Evolutionary conservation across 2,329 filamentous ascomycete genomes (phyloP).

Genomic region (Diaporthe ilicicola): DNA sequence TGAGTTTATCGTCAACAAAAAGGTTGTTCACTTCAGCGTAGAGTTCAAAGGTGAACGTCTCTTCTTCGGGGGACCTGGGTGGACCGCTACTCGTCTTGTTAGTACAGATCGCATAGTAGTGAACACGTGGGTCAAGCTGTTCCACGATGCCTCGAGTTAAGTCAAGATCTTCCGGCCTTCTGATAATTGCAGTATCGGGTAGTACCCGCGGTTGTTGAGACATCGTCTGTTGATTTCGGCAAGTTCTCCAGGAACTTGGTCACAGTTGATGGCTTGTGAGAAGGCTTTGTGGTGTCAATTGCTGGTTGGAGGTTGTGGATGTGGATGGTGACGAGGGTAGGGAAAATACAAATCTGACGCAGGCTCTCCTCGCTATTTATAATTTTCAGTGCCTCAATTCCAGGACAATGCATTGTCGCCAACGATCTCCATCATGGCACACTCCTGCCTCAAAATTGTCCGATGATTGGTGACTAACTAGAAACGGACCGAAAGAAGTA

Average conservation of each 20-base stretch:
- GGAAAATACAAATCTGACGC: not conserved
- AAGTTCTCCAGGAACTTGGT: not conserved
- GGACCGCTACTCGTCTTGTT: not conserved
- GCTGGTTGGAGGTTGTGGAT: not conserved
- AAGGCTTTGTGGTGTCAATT: not conserved
- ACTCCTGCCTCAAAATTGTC: not conserved
- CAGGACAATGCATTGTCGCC: not conserved
- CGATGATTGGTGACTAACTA: no score
- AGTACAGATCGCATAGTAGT: not conserved
- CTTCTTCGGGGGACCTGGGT: not conserved
- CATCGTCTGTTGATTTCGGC: no score
- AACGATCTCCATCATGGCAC: accelerated
- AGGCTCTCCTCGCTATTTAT: not conserved
- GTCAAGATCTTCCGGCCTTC: not conserved
- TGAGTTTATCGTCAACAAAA: no score
- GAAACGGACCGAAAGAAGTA: not conserved
- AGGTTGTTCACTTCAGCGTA: not conserved
- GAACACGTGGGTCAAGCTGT: not conserved
- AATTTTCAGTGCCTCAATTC: no score
- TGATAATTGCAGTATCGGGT: not conserved
- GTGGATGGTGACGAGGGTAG: not conserved
- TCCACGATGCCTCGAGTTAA: not conserved
- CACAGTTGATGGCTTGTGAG: not conserved
- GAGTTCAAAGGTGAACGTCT: accelerated
- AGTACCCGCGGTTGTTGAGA: not conserved